Evolutionary conservation across 2,329 filamentous ascomycete genomes (phyloP).

Genomic region (Microsporum audouinii): DNA sequence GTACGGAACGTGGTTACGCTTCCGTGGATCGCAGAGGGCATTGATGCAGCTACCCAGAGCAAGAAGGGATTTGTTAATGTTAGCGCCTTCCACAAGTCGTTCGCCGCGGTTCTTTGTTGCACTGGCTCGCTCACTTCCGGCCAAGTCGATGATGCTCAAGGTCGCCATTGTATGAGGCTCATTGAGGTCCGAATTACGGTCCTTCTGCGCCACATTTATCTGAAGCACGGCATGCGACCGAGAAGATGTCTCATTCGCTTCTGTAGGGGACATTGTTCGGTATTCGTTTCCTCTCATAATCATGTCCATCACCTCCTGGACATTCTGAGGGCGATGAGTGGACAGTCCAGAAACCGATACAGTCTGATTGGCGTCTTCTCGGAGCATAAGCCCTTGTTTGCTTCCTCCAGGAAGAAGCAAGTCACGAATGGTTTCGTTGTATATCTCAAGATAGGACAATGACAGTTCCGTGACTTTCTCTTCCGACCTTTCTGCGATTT

Average conservation of each 20-base stretch:
- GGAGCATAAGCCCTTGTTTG: slow-evolving; percentile 76
- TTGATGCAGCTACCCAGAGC: slow-evolving; percentile 97
- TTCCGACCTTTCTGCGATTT: slow-evolving; percentile 72
- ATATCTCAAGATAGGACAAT: slow-evolving; percentile 93
- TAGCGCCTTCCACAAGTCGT: slow-evolving; percentile 81
- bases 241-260: slow-evolving; percentile 94
- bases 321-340: slow-evolving; percentile 80
- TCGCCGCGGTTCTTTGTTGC: slow-evolving; percentile 95
- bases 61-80: slow-evolving; percentile 97
- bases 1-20: slow-evolving; percentile 90
- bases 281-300: slow-evolving; percentile 90
- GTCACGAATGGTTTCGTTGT: slow-evolving; percentile 97
- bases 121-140: slow-evolving; percentile 88
- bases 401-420: slow-evolving; percentile 74
- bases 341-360: slow-evolving; percentile 86
- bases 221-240: slow-evolving; percentile 94
- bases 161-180: slow-evolving; percentile 98
- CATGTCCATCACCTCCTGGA: slow-evolving; percentile 98
- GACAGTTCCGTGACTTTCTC: slow-evolving; percentile 86
- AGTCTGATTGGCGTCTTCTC: slow-evolving; percentile 86
- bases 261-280: slow-evolving; percentile 90
- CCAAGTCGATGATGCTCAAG: slow-evolving; percentile 93
- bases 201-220: slow-evolving; percentile 90
- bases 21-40: slow-evolving; percentile 83
- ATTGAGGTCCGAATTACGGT: slow-evolving; percentile 80